Evolutionary conservation across 768 basidiomycete genomes (phyloP).

Genomic region (Tylopilus felleus): DNA sequence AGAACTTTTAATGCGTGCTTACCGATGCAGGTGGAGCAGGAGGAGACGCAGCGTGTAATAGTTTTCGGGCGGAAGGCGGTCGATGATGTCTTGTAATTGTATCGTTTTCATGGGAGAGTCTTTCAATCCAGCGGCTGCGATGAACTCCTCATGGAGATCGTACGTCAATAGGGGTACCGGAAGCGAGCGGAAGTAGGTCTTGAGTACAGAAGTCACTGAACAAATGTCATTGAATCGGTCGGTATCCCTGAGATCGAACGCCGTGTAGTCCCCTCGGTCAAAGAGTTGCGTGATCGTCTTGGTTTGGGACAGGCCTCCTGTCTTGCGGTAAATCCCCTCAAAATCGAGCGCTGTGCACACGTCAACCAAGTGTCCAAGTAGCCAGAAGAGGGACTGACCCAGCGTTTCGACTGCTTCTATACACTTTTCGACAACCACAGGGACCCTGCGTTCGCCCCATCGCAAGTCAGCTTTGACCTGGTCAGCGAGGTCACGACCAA

Average conservation of each 20-base stretch:
- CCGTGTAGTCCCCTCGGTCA: slow-evolving; percentile 83
- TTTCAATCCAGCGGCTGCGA: slow-evolving; percentile 66
- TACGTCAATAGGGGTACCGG: slow-evolving; percentile 90
- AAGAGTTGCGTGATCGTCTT: slow-evolving; percentile 94
- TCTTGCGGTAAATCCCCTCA: slow-evolving; percentile 98
- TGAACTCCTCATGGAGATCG: slow-evolving; percentile 88
- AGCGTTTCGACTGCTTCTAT: slow-evolving; percentile 87
- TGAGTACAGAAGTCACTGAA: slow-evolving; percentile 93
- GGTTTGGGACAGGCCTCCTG: slow-evolving; percentile 87
- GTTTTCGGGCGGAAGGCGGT: slow-evolving; percentile 80
- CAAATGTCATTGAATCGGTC: slow-evolving; percentile 97
- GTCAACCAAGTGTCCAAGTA: not conserved
- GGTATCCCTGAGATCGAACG: slow-evolving; percentile 84
- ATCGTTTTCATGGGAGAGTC: slow-evolving; percentile 59
- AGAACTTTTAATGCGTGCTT: slow-evolving; percentile 17
- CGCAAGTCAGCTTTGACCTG: slow-evolving; percentile 71
- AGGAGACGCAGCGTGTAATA: slow-evolving; percentile 79
- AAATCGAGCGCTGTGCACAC: slow-evolving; percentile 75
- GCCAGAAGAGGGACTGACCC: slow-evolving; percentile 47
- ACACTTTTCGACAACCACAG: slow-evolving; percentile 92
- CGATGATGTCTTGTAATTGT: slow-evolving; percentile 64
- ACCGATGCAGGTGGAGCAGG: slow-evolving; percentile 88
- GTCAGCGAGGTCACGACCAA: slow-evolving; percentile 83
- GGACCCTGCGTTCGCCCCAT: slow-evolving; percentile 62
- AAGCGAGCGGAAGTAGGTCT: slow-evolving; percentile 92